Evolutionary conservation across 2,329 filamentous ascomycete genomes (phyloP), one percentile per base, ranked within the genome.

Genomic region (Xylaria sp.): DNA sequence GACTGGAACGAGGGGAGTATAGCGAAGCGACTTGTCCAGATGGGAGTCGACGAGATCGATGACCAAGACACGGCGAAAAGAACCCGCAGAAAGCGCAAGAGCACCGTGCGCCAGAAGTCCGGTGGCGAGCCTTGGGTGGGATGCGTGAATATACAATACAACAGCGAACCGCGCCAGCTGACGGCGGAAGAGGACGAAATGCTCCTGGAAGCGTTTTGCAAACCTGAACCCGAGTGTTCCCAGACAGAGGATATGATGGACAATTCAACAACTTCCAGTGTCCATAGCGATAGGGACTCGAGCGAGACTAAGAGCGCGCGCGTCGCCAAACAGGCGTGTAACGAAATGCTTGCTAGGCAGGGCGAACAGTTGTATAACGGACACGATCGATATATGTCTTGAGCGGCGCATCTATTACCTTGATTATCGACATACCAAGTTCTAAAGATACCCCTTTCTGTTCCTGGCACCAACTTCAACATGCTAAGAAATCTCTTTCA

Each of bases 1-100:
- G 78, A 81, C 33, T 81, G 84, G 74, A 85, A 80, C 63, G 72
- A 78, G 3, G 76, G 75, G 29, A 81, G 84, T 61, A 76, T 86
- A 38, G 80, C 83, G 63, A 76, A 80, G 67, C 80, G 81, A 66
- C 74, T 85, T 1, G 79, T 84, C 55, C 78, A 79, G 62, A 64
- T 77, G 41, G 81, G 78, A 54, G 72, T 83, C 49, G 80, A 83
- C 56, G 79, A 83, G 56, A 70, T 79, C 58, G 73, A 76, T 3
- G 58, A 80, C 19, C 77, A 78, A 59, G 72, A 77, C 27, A 70
- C 77, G 17, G 74, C 71, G 13, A 79, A 78, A 49, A 72, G 74
- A 27, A 77, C 80, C 3, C 77, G 80, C n/a, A 77, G 77, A 44
- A 80, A 78, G 61, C 71, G 76, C n/a, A 76, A 74, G 61, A 69